Percentiles rank a stretch among this genome's conserved stretches.
Evolutionary conservation across 495 filamentous ascomycete genomes (phyloP).

Genomic region (Hypoxylon perforatum): DNA sequence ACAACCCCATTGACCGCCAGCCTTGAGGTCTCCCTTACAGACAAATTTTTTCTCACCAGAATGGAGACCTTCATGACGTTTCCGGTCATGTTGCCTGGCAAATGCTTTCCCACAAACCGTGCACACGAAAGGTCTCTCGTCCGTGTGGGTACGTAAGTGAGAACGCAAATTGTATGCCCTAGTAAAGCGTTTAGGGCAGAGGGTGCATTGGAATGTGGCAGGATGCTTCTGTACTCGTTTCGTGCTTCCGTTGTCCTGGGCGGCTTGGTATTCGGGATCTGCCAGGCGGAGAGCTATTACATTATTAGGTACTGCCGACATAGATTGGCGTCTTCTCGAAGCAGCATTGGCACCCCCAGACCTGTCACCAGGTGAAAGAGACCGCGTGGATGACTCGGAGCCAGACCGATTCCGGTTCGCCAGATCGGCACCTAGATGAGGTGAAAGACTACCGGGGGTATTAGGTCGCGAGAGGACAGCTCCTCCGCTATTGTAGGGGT

Average conservation of each 20-base stretch:
- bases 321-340: conserved; percentile 81
- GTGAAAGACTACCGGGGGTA: conserved; percentile 55
- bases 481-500: conserved; percentile 69
- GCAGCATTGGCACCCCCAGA: conserved; percentile 69
- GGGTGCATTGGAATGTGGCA: conserved; percentile 85
- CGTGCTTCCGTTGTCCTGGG: conserved; percentile 61
- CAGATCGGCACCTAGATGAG: conserved; percentile 59
- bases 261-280: conserved; percentile 84
- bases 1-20: conserved; percentile 89
- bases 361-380: conserved; percentile 74
- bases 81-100: conserved; percentile 91
- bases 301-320: conserved; percentile 85
- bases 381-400: conserved; percentile 64
- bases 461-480: conserved; percentile 53
- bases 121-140: conserved; percentile 94
- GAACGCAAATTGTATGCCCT: conserved; percentile 90
- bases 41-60: conserved; percentile 97
- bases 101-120: conserved; percentile 97
- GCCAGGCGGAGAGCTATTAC: conserved; percentile 94
- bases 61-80: conserved; percentile 90
- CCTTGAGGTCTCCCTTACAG: conserved; percentile 87
- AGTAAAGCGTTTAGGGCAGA: conserved; percentile 90
- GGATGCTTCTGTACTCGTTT: conserved; percentile 96
- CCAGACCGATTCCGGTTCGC: conserved; percentile 51
- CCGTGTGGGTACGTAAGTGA: conserved; percentile 92